Evolutionary conservation across 2,329 filamentous ascomycete genomes (phyloP), one percentile per base, ranked within the genome.

Genomic region (Phoma sp.): DNA sequence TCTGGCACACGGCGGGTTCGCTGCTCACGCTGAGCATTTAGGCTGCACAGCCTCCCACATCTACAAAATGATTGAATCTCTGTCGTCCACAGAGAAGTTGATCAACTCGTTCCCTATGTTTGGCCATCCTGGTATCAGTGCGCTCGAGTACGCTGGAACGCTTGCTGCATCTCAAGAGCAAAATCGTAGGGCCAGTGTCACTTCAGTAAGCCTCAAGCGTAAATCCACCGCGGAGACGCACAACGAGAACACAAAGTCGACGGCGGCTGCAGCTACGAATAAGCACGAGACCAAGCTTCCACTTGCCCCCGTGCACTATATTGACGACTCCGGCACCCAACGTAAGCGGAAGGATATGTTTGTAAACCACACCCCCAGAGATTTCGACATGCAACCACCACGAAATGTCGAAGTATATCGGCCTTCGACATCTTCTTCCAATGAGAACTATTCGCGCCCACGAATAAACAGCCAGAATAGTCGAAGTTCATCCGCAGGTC

Each of bases 311-410:
- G 52, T 62, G 33, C 54, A 61, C 39, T 61, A 52, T 49, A 57
- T 64, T 53, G 59, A 65, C 37, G 64, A 69, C 36, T 58, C 58
- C 41, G 62, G 58, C 14, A 57, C 42, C 38, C 62, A 64, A 29
- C 67, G 67, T 55, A 60, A 65, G 52, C 58, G 62, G 10, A 67
- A 64, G 50, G 68, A 65, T 23, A 68, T 56, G n/a, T 73, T 72
- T 43, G 60, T 72, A 35, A 73, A 74, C 44, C 70, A 73, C 47
- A 74, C 69, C 7, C 71, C 71, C 27, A 62, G 69, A 32, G 51
- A 57, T 36, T 68, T 66, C 46, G 71, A 71, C 42, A 56, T 68
- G 52, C 55, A 54, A 11, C 52, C 63, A 7, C 47, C 61, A 23
- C 61, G 58, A 32, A 52, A 45, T 23, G 35, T 61, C 14, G 62